A percentile compares a stretch with the other conserved stretches of the same genome.
Conservation (phyloP, 2,329 filamentous ascomycete genomes). For the Alternaria metachromatica region DNA sequence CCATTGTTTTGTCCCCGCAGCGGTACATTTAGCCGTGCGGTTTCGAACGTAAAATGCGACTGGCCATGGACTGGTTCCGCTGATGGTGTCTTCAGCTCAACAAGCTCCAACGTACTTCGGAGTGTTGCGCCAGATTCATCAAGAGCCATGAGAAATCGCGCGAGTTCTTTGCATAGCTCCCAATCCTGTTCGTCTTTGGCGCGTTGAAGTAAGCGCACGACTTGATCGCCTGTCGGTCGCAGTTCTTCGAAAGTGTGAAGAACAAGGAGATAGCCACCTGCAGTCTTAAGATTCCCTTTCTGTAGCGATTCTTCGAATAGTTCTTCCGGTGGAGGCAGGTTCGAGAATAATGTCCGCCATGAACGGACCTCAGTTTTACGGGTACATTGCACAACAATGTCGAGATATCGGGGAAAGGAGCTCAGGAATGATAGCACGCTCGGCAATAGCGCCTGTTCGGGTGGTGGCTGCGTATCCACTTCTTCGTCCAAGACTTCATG, state of each 20-base stretch:
- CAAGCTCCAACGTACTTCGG: constrained; percentile 69
- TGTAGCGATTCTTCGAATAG: constrained; percentile 92
- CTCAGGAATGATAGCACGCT: constrained; percentile 61
- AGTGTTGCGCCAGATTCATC: constrained; percentile 86
- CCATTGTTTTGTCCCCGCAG: constrained; percentile 11
- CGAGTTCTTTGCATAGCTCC: constrained; percentile 94
- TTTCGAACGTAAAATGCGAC: constrained; percentile 43
- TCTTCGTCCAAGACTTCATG: constrained; percentile 95
- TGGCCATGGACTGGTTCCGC: constrained; percentile 29
- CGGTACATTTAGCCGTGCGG: constrained; percentile 38
- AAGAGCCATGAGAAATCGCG: constrained; percentile 91
- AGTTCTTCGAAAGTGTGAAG: constrained; percentile 76
- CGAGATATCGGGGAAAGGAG: constrained; percentile 77
- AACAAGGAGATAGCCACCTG: constrained; percentile 93
- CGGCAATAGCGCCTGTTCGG: constrained; percentile 58
- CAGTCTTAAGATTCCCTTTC: constrained; percentile 87
- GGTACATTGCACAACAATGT: constrained; percentile 95
- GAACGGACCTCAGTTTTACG: constrained; percentile 95
- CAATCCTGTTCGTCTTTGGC: constrained; percentile 88
- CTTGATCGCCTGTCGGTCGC: constrained; percentile 72
- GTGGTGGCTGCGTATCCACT: constrained; percentile 69
- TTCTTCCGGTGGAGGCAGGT: constrained; percentile 87
- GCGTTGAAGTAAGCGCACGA: constrained; percentile 78
- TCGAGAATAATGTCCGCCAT: constrained; percentile 91
- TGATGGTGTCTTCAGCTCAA: constrained; percentile 45